Percentiles rank a stretch among this genome's conserved stretches.
Evolutionary conservation across 164 flowering plant species (phyloP).

Genomic region (Piper betle): DNA sequence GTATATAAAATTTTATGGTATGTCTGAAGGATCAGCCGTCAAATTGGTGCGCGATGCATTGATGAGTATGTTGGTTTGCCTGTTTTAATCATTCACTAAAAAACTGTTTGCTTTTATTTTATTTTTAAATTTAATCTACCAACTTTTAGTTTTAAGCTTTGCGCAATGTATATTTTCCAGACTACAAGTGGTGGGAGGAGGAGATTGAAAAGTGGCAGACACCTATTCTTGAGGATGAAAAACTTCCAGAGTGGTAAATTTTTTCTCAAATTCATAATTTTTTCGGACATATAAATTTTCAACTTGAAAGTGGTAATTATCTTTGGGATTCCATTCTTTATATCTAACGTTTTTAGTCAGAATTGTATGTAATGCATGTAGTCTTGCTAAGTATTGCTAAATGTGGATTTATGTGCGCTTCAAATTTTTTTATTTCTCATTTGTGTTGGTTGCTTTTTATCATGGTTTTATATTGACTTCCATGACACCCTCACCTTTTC

Average conservation of each 20-base stretch:
- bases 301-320: no score
- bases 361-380: no score
- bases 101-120: neutral
- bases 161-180: conserved; percentile 25
- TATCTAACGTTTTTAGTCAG: no score
- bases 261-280: neutral
- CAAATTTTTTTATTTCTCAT: no score
- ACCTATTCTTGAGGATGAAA: conserved; percentile 70
- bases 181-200: conserved; percentile 94
- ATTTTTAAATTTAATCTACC: neutral
- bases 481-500: no score
- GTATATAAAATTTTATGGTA: conserved; percentile 89
- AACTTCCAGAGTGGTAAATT: conserved; percentile 84
- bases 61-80: conserved; percentile 42
- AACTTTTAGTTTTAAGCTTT: conserved; percentile 1
- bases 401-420: no score
- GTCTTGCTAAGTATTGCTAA: no score
- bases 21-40: conserved; percentile 73
- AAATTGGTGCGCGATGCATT: conserved; percentile 80
- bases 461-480: no score
- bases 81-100: neutral
- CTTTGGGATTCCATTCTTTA: no score
- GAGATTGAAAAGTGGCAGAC: conserved; percentile 96
- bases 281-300: neutral
- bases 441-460: no score